Evolutionary conservation across 768 basidiomycete species (phyloP).

Genomic region (Coprinopsis sp.): DNA sequence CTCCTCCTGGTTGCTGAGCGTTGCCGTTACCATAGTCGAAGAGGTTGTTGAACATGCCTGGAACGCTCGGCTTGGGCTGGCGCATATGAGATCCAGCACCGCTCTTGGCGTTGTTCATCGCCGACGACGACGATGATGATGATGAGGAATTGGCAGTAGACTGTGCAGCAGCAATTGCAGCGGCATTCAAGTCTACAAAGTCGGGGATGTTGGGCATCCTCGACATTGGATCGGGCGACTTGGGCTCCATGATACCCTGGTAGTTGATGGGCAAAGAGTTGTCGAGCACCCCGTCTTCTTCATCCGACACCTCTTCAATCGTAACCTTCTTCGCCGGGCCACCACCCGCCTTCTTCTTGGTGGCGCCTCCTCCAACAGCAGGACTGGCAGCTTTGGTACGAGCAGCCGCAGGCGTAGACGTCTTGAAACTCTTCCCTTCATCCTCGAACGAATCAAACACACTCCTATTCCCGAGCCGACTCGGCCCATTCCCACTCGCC

Average conservation of each 20-base stretch:
- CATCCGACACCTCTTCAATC: slow-evolving; percentile 5
- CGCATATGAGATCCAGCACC: neutral
- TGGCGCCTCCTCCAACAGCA: neutral
- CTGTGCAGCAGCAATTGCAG: neutral
- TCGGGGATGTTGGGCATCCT: neutral
- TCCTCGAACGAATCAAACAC: slow-evolving; percentile 1
- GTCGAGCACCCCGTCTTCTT: slow-evolving; percentile 3
- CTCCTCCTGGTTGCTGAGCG: neutral
- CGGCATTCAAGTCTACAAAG: neutral
- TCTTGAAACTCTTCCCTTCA: neutral
- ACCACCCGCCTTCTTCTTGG: neutral
- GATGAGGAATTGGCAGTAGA: neutral
- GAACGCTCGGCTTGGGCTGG: slow-evolving; percentile 1
- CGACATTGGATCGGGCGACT: neutral
- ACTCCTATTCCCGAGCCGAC: neutral
- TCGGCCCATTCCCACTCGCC: slow-evolving; percentile 1
- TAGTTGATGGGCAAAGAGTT: neutral
- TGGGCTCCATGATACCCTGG: slow-evolving; percentile 1
- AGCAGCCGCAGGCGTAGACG: neutral
- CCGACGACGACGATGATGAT: neutral
- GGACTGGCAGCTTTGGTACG: neutral
- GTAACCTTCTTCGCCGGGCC: slow-evolving; percentile 2
- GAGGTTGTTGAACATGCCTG: neutral
- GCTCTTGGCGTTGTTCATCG: neutral
- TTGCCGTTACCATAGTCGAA: neutral